These are phyloP conservation scores for Brassica incana DNA, from an alignment of 345 rosid genomes.

Conservation along the genomic window DNA sequence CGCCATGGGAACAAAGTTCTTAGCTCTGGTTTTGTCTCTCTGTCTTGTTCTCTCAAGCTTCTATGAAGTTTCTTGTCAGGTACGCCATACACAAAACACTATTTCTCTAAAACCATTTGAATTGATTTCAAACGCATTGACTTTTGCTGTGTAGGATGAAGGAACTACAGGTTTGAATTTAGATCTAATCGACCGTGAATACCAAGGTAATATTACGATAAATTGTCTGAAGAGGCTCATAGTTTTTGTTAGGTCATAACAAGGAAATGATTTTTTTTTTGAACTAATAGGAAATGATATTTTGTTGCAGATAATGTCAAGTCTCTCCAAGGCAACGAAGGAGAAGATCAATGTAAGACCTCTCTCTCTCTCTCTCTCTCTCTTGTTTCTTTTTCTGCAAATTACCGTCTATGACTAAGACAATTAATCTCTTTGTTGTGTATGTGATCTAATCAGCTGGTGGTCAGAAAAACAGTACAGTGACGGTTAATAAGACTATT, in stretches of 20 bases:
- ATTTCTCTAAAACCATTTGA: neutral
- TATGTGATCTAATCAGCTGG: constrained; percentile 29
- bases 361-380: neutral
- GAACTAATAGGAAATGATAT: neutral
- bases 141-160: constrained; percentile 28
- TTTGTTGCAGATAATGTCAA: constrained; percentile 30
- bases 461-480: constrained; percentile 36
- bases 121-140: constrained; percentile 2
- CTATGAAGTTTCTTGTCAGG: constrained; percentile 39
- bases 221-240: neutral
- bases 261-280: neutral
- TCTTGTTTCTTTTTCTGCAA: neutral
- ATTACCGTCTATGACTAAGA: neutral
- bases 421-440: constrained; percentile 11
- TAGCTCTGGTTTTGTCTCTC: constrained; percentile 37
- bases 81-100: constrained; percentile 8
- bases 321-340: constrained; percentile 36
- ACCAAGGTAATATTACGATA: constrained; percentile 18
- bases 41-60: constrained; percentile 29
- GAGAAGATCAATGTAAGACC: constrained; percentile 22
- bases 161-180: constrained; percentile 29
- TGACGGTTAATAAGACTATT: constrained; percentile 30
- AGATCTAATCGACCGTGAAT: constrained; percentile 27
- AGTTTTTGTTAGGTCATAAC: neutral
- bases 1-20: constrained; percentile 28